A percentile compares a stretch with the other conserved stretches of the same genome.
Evolutionary conservation across 345 rosid species (phyloP).

Genomic region (Excoecaria cochinchinensis): DNA sequence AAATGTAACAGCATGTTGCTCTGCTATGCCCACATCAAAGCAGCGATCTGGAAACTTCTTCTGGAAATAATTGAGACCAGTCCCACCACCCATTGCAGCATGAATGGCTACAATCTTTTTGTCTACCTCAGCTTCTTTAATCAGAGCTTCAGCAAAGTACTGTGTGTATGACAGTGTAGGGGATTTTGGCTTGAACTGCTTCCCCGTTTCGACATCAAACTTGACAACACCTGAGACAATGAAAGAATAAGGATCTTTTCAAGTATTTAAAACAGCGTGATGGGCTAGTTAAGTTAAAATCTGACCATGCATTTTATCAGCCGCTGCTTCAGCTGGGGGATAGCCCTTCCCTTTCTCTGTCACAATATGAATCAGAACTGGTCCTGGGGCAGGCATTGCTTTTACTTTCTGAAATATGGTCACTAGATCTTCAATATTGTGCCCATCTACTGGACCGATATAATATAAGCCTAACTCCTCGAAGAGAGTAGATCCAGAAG

Average conservation of each 20-base stretch:
- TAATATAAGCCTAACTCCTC: constrained; percentile 69
- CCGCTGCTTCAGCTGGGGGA: constrained; percentile 73
- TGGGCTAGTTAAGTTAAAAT: background rate
- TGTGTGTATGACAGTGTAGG: constrained; percentile 57
- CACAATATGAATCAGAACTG: constrained; percentile 63
- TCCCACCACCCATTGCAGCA: constrained; percentile 87
- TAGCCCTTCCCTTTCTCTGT: constrained; percentile 82
- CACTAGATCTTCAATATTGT: constrained; percentile 62
- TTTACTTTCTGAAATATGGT: constrained; percentile 55
- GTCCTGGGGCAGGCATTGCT: constrained; percentile 71
- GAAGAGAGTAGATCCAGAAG: constrained; percentile 57
- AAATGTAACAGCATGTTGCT: constrained; percentile 79
- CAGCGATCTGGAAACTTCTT: constrained; percentile 68
- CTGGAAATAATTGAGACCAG: constrained; percentile 72
- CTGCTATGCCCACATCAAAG: constrained; percentile 75
- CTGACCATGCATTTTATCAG: constrained; percentile 80
- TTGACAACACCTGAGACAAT: constrained; percentile 58
- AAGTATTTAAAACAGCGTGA: background rate
- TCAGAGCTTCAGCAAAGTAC: constrained; percentile 64
- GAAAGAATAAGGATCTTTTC: constrained; percentile 15
- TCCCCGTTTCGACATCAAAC: constrained; percentile 58
- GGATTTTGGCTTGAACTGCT: constrained; percentile 54
- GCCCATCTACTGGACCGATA: constrained; percentile 70
- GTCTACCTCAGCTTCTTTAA: constrained; percentile 65
- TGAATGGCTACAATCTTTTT: constrained; percentile 64